A percentile compares a stretch with the other conserved stretches of the same genome.
These are phyloP conservation scores for Deakozyma indianensis DNA, from an alignment of 805 yeast genomes.

Conservation along the genomic window DNA sequence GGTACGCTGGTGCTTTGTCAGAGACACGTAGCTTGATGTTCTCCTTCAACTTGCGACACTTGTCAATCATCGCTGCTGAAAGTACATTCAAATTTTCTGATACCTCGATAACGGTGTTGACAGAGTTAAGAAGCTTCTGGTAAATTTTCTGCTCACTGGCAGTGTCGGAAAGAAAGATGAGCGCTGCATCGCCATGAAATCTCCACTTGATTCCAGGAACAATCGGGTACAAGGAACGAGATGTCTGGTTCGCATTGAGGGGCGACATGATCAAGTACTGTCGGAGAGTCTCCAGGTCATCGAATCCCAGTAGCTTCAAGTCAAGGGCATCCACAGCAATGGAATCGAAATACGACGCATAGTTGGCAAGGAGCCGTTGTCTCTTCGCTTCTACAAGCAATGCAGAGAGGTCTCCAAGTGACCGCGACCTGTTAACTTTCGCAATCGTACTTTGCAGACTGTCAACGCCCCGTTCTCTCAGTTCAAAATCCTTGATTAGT, in stretches of 20 bases:
- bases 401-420: not conserved
- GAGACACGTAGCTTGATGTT: not conserved
- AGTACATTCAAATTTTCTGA: not conserved
- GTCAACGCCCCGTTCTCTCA: not conserved
- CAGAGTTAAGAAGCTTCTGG: not conserved
- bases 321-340: not conserved
- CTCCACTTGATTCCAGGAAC: not conserved
- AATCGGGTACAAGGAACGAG: not conserved
- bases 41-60: not conserved
- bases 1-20: not conserved
- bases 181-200: not conserved
- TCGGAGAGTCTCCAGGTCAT: not conserved
- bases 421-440: not conserved
- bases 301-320: not conserved
- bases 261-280: not conserved
- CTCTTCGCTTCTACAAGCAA: not conserved
- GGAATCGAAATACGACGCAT: not conserved
- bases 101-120: not conserved
- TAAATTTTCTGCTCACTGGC: not conserved
- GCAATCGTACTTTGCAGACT: not conserved
- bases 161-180: not conserved
- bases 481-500: no score
- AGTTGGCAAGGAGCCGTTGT: not conserved
- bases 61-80: not conserved
- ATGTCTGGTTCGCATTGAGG: not conserved